Evolutionary conservation across 768 basidiomycete genomes (phyloP), one percentile per base, ranked within the genome.

Genomic region (Lentinula boryana): DNA sequence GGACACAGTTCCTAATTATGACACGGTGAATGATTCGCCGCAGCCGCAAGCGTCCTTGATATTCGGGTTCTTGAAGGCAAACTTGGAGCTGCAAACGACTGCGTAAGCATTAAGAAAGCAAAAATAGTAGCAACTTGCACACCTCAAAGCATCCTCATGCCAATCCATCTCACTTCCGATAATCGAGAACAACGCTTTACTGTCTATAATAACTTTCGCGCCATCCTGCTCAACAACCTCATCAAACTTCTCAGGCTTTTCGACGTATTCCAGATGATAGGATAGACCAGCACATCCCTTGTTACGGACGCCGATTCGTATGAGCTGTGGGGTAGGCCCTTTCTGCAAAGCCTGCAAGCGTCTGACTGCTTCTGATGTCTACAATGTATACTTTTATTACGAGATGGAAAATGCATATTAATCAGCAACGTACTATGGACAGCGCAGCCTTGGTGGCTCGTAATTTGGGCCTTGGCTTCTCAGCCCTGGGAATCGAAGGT

Each of bases 141-240:
- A 91, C 89, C 93, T 95, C 46, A 99, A 76, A 35, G 85, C 74
- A 71, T 96, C 94, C 76, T 98, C 97, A 62, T 86, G 82, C 97
- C 97, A 99, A 70, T 96, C 94, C 97, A 99, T 99, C 80, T 92
- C 91, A 72, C 93, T 96, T 54, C 97, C 97, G 63, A 99, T 97
- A 66, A 99, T 97, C 61, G 91, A 94, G 71, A 99, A 98, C 64
- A 99, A 75, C 27, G 97, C 97, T 73, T 95, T 98, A 70, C 88
- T 89, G 76, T 99, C 97, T 71, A 98, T 94, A 63, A 98, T 78
- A 49, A 99, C 96, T 65, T 80, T 84, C 27, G 97, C 93, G 1
- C 91, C 96, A 65, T 98, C 95, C 75, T 98, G 97, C 71, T 93
- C 87, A 21, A 98, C 95, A 16, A 98, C 84, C 70, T 98, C 97